Conservation (phyloP, 2,329 filamentous ascomycete genomes). For the Thielaviopsis euricoi region DNA sequence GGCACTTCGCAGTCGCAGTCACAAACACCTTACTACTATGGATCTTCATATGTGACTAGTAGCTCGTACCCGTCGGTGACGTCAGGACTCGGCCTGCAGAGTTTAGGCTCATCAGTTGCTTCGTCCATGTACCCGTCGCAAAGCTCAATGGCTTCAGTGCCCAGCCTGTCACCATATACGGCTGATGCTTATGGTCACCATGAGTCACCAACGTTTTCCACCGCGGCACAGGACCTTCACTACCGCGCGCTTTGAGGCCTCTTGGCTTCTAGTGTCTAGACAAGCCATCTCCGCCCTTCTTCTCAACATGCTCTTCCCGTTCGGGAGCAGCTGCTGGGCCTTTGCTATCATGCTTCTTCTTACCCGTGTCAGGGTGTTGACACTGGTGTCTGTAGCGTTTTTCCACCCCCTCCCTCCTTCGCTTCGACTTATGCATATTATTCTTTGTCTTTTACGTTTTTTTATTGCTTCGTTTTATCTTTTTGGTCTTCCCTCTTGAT, state of each 20-base stretch:
- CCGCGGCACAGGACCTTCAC: conserved; percentile 6
- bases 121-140: conserved; percentile 11
- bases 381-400: neutral
- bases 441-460: conserved; percentile 1
- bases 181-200: conserved; percentile 8
- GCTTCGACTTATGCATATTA: neutral
- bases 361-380: neutral
- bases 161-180: conserved; percentile 2
- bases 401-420: neutral
- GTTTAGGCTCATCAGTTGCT: conserved; percentile 1
- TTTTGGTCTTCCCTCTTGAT: neutral
- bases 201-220: conserved; percentile 7
- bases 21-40: conserved; percentile 7
- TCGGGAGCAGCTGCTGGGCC: neutral
- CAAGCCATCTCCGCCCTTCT: neutral
- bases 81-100: conserved; percentile 4
- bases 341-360: neutral
- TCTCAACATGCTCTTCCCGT: neutral
- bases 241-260: conserved; percentile 4
- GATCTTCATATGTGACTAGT: conserved; percentile 6
- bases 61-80: conserved; percentile 9
- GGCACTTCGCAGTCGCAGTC: conserved; percentile 3
- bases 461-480: conserved; percentile 5
- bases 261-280: neutral
- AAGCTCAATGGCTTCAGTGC: neutral